A percentile compares a stretch with the other conserved stretches of the same genome.
phyloP scores from a whole-genome alignment of 2,329 filamentous ascomycete species.

The Epichloe gansuensis region DNA sequence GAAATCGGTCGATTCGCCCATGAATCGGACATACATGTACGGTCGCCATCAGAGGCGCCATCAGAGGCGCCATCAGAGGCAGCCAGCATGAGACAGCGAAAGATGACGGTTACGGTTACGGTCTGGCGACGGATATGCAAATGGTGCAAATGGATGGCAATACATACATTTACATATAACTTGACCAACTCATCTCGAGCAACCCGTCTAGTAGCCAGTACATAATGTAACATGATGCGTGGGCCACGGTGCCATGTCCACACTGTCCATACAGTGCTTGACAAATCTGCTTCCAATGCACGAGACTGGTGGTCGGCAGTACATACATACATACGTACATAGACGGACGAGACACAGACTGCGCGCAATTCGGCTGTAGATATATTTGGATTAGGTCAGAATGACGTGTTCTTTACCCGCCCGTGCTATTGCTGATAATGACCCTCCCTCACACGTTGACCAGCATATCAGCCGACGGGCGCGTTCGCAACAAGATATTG shows the following conservation, averaged over 20 bases:
- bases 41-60: no score
- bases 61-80: no score
- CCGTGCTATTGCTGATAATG: not conserved
- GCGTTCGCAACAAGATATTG: not conserved
- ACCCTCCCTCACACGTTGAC: not conserved
- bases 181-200: no score
- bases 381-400: not conserved
- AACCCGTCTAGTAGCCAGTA: no score
- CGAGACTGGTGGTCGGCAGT: no score
- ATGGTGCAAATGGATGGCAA: not conserved
- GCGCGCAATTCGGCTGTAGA: not conserved
- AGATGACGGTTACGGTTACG: not conserved
- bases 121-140: not conserved
- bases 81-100: not conserved
- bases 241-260: no score
- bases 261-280: no score
- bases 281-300: no score
- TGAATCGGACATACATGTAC: not conserved
- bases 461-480: not conserved
- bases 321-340: no score
- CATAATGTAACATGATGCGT: no score
- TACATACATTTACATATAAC: no score
- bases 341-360: not conserved
- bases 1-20: conserved; percentile 2
- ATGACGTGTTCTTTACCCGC: not conserved